Evolutionary conservation across 805 yeast species (phyloP), one percentile per base, ranked within the genome.

Genomic region (Myxozyma lipomycoides): DNA sequence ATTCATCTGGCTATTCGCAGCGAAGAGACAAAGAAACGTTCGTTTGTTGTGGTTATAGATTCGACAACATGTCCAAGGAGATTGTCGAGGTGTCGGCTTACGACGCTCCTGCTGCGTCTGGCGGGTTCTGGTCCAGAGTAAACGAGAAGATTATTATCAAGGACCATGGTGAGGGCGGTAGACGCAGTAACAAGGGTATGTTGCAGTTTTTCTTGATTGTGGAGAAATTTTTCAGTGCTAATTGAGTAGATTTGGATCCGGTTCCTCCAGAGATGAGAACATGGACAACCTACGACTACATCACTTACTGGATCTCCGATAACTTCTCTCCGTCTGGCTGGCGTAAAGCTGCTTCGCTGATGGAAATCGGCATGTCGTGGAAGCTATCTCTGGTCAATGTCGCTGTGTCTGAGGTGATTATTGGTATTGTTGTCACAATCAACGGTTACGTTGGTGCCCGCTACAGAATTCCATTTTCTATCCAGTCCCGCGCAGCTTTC

Each of bases 391-490:
- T 77, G 73, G 72, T 73, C 3, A 65, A 68, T 18, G 67, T 73
- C 21, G 67, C 74, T 21, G 46, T 77, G 18, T 78, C 73, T 3
- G 71, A 73, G 45, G 26, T 67, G 12, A 56, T 77, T 40, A 71
- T 74, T 47, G 69, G 72, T 34, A 52, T 67, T 2, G 64, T 72
- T 37, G 73, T 78, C 10, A 62, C 73, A 4, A 61, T 70, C 12
- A 74, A 74, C 52, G 76, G 78, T 26, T 69, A 72, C 62, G 73
- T 71, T 12, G 81, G 81, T 30, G 70, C 73, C 4, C 67, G 69
- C 19, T 77, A 71, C 62, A 79, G 76, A 59, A 67, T 78, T 40
- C 79, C 81, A 1, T 78, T 69, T 55, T 72, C 81, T 2, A 68
- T 77, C 6, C 68, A 68, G 46, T 66, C 70, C 23, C 63, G 81